Evolutionary conservation across 225 moss, liverwort and hornwort species (phyloP), one percentile per base, ranked within the genome.

Genomic region (Pleurozium schreberi): DNA sequence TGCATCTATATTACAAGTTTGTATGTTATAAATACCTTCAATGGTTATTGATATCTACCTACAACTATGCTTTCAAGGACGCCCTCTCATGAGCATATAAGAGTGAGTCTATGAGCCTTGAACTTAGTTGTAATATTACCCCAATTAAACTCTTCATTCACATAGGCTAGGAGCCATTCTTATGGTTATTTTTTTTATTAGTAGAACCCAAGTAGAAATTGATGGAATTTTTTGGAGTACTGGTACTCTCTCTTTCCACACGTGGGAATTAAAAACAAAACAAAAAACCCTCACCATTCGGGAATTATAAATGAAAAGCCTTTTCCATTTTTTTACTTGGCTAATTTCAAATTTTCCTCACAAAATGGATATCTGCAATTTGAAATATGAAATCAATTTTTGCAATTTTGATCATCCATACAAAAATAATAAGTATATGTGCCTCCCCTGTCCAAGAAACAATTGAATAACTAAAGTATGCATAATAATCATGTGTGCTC

Each of bases 381-480:
- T 0, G 1, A 36, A 76, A 53, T 4, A 76, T 36, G 53, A 76
- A 36, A 2, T 36, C 52, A 3, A 14, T 8, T 8, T 20, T 52
- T 26, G 1, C 16, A 25, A 57, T 57, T 14, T 15, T 55, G 10
- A 55, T 38, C 25, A 38, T 16, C 0, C 1, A 0, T 55, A 10
- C 2, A 38, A n/a, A 25, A 55, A 38, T 10, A 38, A 10, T 17
- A 17, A n/a, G 7, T 57, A 26, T 1, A 17, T 26, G 4, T 57
- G 55, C 6, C 6, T 3, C 7, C 0, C n/a, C n/a, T n/a, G n/a
- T 27, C 3, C 0, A 58, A 27, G 0, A 0, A 18, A 40, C 0
- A 0, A 1, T 55, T 38, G 16, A n/a, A n/a, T 27, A 79, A n/a
- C 4, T n/a, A n/a, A 57, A 0, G 11, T 27, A 27, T 7, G 3